Conservation (phyloP, 345 rosid genomes). For the Streptanthus diversifolius region DNA sequence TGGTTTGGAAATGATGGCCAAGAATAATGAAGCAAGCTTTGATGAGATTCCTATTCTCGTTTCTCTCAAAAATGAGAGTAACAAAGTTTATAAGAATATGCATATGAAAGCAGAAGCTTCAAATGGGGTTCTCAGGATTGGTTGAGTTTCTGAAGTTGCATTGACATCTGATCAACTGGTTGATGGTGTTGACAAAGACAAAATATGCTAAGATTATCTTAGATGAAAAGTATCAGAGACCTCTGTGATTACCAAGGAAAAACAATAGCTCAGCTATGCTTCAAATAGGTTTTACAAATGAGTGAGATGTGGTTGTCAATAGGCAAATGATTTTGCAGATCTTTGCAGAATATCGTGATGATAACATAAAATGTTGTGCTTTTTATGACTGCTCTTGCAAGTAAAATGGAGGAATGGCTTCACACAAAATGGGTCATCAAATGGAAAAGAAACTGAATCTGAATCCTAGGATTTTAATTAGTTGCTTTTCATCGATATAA, state of each 20-base stretch:
- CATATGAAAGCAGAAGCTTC: conserved; percentile 17
- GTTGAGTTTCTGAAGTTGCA: conserved; percentile 32
- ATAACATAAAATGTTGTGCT: conserved; percentile 49
- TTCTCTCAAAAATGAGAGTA: conserved; percentile 47
- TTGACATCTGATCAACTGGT: neutral
- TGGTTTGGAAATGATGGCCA: conserved; percentile 56
- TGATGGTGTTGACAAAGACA: too few species aligned
- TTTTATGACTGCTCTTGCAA: conserved; percentile 50
- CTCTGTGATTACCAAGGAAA: too few species aligned
- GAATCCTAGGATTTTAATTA: too few species aligned
- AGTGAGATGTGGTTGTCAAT: conserved; percentile 57
- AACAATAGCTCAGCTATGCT: too few species aligned
- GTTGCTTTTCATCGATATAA: too few species aligned
- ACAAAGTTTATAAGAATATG: conserved; percentile 26
- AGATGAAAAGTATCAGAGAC: too few species aligned
- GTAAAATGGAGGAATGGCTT: conserved; percentile 69
- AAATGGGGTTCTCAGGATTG: conserved; percentile 39
- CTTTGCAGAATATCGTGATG: conserved; percentile 56
- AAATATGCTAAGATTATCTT: too few species aligned
- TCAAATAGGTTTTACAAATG: too few species aligned
- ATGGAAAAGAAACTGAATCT: conserved; percentile 43
- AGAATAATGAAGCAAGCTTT: conserved; percentile 39
- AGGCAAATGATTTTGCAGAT: conserved; percentile 72
- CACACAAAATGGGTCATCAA: conserved; percentile 80
- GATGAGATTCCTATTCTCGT: conserved; percentile 47